A percentile compares a stretch with the other conserved stretches of the same genome.
These are phyloP conservation scores for Fusarium austroafricanum DNA, from an alignment of 2,329 filamentous ascomycete genomes.

Conservation along the genomic window DNA sequence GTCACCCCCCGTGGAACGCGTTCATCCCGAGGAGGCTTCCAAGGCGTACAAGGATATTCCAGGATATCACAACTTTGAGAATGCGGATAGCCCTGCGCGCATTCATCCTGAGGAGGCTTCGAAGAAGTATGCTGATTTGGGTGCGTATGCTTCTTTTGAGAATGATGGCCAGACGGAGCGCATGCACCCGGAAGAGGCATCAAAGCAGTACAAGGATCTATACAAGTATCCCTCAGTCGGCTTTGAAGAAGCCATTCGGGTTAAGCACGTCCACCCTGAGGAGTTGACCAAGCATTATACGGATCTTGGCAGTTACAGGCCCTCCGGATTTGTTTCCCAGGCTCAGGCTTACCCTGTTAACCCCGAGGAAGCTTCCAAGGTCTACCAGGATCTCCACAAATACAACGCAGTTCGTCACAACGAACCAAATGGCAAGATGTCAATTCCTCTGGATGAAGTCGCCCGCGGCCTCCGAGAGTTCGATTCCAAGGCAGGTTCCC, in stretches of 20 bases:
- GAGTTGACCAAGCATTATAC: slow-evolving; percentile 54
- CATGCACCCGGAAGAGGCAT: slow-evolving; percentile 48
- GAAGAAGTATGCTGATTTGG: slow-evolving; percentile 53
- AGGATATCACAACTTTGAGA: slow-evolving; percentile 45
- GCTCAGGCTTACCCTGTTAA: slow-evolving; percentile 45
- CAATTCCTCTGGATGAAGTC: slow-evolving; percentile 48
- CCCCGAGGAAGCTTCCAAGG: slow-evolving; percentile 52
- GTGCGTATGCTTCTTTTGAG: slow-evolving; percentile 48
- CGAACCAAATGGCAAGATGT: slow-evolving; percentile 50
- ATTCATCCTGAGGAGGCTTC: slow-evolving; percentile 52
- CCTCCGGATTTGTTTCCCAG: slow-evolving; percentile 46
- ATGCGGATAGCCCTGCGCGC: slow-evolving; percentile 40
- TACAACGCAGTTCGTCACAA: slow-evolving; percentile 54
- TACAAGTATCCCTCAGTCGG: slow-evolving; percentile 48
- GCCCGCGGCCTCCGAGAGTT: slow-evolving; percentile 53
- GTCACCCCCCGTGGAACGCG: slow-evolving; percentile 20
- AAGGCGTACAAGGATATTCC: slow-evolving; percentile 49
- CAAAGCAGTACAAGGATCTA: slow-evolving; percentile 52
- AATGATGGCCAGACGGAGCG: slow-evolving; percentile 41
- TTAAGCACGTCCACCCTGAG: slow-evolving; percentile 51
- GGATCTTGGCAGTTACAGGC: slow-evolving; percentile 57
- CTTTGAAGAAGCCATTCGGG: slow-evolving; percentile 45
- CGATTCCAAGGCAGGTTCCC: slow-evolving; percentile 51
- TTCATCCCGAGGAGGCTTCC: slow-evolving; percentile 48
- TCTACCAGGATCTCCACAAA: slow-evolving; percentile 56